Evolutionary conservation across 2,329 filamentous ascomycete species (phyloP), one percentile per base, ranked within the genome.

Genomic region (Phaeosphaeriaceae sp.): DNA sequence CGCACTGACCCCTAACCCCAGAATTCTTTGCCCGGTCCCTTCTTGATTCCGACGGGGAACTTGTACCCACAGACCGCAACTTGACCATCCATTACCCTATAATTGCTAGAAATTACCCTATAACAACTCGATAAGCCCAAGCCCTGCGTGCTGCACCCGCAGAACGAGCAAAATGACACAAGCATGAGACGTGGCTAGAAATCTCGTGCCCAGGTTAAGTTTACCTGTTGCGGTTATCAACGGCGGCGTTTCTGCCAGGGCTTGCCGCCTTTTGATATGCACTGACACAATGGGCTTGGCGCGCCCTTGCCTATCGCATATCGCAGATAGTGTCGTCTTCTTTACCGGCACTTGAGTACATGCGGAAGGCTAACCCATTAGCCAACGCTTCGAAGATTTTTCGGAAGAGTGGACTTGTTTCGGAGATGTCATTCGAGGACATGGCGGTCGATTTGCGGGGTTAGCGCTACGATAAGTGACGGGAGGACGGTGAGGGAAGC

Each of bases 51-150:
- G 55, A 49, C 50, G 52, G 57, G 47, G 45, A 55, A 39, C 33
- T 43, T 45, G 45, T 47, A 56, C 39, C 50, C 38, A 48, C 46
- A 46, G 35, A 46, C 50, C 29, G 51, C 50, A 50, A 50, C 47
- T 45, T 54, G 44, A 51, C 58, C 64, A 63, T 65, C 54, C 47
- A 67, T 71, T 71, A 71, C 68, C 68, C 67, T 68, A 70, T 71
- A 70, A 59, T 48, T 55, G 55, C 47, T 41, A 43, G 13, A 29
- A 55, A 67, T 71, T 70, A 70, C 66, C 67, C 67, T 62, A 69
- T 69, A 68, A 50, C 51, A 62, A 60, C 53, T 59, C 61, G 61
- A 67, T 68, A 67, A 64, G 61, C 54, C 36, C 45, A 47, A 54
- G 54, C 46, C 57, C 51, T 46, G 42, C 46, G 46, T 53, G 48